Percentiles rank a stretch among this genome's conserved stretches.
These are phyloP conservation scores for Eleusine coracana DNA, from an alignment of 176 grass and related monocot species.

Conservation along the genomic window DNA sequence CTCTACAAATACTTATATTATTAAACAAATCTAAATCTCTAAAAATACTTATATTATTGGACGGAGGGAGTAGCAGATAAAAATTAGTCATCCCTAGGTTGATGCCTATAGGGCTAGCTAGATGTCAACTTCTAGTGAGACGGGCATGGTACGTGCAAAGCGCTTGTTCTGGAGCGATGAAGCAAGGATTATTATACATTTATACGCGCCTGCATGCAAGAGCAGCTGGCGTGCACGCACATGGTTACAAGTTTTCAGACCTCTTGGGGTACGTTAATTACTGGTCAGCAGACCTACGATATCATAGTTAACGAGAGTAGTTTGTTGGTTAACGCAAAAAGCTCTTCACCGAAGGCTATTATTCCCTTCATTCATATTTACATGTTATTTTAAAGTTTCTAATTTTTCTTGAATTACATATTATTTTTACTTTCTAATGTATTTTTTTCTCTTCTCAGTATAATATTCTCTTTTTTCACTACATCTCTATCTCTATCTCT, in stretches of 20 bases:
- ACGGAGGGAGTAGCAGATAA: background rate
- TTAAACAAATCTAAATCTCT: too few species aligned
- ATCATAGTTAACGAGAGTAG: slow-evolving; percentile 27
- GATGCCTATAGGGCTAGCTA: background rate
- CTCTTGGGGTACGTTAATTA: slow-evolving; percentile 21
- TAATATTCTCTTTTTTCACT: too few species aligned
- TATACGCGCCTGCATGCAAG: background rate
- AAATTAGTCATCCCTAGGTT: background rate
- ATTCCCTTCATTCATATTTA: too few species aligned
- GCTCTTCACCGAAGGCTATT: slow-evolving; percentile 3
- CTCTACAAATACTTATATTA: too few species aligned
- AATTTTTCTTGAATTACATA: too few species aligned
- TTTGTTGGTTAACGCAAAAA: slow-evolving; percentile 23
- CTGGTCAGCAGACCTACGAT: background rate
- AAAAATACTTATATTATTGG: too few species aligned
- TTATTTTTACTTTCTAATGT: too few species aligned
- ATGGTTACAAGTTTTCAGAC: slow-evolving; percentile 37
- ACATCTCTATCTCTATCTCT: too few species aligned
- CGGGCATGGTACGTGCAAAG: slow-evolving; percentile 18
- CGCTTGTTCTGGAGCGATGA: background rate
- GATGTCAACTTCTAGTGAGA: slow-evolving; percentile 25
- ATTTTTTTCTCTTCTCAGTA: too few species aligned
- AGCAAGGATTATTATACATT: background rate
- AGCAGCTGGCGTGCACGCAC: background rate
- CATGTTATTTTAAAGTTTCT: too few species aligned